Evolutionary conservation across 768 basidiomycete species (phyloP).

Genomic region (Rhizopogon vulgaris): DNA sequence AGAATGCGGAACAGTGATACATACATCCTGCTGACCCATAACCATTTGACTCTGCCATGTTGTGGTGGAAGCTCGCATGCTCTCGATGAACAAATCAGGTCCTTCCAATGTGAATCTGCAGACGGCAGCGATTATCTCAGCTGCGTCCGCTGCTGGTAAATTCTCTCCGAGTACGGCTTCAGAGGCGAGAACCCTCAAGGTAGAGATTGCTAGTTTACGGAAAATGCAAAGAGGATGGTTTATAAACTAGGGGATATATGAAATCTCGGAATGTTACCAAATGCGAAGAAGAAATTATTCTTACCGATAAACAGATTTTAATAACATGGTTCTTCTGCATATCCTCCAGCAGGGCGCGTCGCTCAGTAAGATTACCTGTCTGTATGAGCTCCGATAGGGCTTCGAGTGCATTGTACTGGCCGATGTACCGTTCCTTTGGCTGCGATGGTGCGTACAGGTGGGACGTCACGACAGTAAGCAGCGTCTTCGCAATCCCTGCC

Average conservation of each 20-base stretch:
- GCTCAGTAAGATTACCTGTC: constrained; percentile 14
- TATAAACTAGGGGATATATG: constrained; percentile 10
- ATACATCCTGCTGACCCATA: background rate
- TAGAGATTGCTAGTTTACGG: constrained; percentile 13
- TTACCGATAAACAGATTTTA: constrained; percentile 18
- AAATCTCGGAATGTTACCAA: background rate
- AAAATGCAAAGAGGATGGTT: constrained; percentile 19
- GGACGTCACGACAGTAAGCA: constrained; percentile 16
- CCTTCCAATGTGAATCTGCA: constrained; percentile 20
- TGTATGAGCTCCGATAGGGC: constrained; percentile 15
- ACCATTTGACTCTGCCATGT: constrained; percentile 5
- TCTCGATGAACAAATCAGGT: constrained; percentile 14
- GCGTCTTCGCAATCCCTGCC: constrained; percentile 22
- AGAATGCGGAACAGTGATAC: background rate
- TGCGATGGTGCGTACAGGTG: constrained; percentile 8
- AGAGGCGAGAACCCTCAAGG: constrained; percentile 13
- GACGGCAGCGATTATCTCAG: constrained; percentile 20
- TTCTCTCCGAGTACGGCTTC: constrained; percentile 19
- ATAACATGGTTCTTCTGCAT: constrained; percentile 17
- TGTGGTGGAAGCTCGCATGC: constrained; percentile 12
- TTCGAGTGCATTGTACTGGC: constrained; percentile 19
- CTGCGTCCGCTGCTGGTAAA: constrained; percentile 10
- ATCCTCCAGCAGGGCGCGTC: constrained; percentile 17
- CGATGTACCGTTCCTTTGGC: constrained; percentile 8
- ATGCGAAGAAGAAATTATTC: background rate